These are phyloP conservation scores for Ascochyta koolunga DNA, from an alignment of 2,329 filamentous ascomycete genomes.

Conservation along the genomic window DNA sequence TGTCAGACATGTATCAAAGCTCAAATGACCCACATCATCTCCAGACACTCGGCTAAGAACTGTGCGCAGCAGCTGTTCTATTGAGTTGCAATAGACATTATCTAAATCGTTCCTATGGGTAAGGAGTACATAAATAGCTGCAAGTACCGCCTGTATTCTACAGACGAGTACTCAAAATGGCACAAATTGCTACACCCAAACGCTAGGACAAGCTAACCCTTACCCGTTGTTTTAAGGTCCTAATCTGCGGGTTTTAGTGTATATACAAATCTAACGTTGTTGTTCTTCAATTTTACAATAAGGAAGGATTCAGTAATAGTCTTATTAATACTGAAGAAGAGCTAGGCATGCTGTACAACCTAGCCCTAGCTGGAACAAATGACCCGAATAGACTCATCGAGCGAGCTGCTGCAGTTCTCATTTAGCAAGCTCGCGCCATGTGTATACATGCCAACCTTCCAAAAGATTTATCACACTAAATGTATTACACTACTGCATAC, in stretches of 20 bases:
- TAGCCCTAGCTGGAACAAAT: not conserved
- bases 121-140: not conserved
- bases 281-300: not conserved
- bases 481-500: not conserved
- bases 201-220: not conserved
- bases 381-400: not conserved
- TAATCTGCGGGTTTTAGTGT: not conserved
- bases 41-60: not conserved
- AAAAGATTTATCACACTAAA: too few species aligned
- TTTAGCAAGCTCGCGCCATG: not conserved
- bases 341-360: not conserved
- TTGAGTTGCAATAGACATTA: not conserved
- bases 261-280: not conserved
- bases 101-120: not conserved
- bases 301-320: not conserved
- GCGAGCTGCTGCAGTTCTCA: not conserved
- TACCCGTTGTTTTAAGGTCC: not conserved
- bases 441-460: too few species aligned
- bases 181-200: not conserved
- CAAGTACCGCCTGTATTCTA: not conserved
- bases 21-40: not conserved
- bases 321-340: not conserved
- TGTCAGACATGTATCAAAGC: not conserved
- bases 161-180: not conserved
- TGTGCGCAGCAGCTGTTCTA: not conserved